These are phyloP conservation scores for Beverwykella pulmonaria DNA, from an alignment of 495 filamentous ascomycete species.

Conservation along the genomic window DNA sequence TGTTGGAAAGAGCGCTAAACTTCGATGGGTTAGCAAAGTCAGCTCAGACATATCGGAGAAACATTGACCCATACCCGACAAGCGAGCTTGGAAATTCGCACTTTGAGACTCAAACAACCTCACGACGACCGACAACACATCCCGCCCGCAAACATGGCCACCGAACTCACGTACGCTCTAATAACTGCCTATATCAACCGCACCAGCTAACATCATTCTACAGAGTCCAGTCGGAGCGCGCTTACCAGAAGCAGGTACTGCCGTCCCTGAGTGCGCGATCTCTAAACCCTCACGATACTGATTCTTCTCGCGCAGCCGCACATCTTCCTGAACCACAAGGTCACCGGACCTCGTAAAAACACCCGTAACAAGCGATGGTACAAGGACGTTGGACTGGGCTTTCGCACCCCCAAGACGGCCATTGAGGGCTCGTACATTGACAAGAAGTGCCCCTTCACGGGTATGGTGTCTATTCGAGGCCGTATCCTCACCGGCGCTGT, in stretches of 20 bases:
- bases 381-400: constrained; percentile 98
- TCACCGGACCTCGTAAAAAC: constrained; percentile 66
- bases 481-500: constrained; percentile 99
- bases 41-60: background rate
- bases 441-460: constrained; percentile 99
- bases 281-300: constrained; percentile 19
- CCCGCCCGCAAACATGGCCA: constrained; percentile 82
- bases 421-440: constrained; percentile 99
- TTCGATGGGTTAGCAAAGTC: no score
- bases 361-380: constrained; percentile 92
- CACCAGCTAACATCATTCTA: constrained; percentile 15
- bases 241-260: constrained; percentile 74
- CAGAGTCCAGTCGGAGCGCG: constrained; percentile 90
- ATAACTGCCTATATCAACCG: background rate
- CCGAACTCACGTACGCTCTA: constrained; percentile 71
- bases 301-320: constrained; percentile 71
- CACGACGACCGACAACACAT: constrained; percentile 27
- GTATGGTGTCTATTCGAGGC: constrained; percentile 96
- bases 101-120: background rate
- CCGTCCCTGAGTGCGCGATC: background rate
- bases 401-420: constrained; percentile 94
- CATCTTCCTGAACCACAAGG: constrained; percentile 92
- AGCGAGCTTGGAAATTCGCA: constrained; percentile 2
- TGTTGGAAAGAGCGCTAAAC: no score
- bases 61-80: background rate